Base-by-base conservation (phyloP, 1,284 basidiomycete species). In the Malassezia yamatoensis region DNA sequence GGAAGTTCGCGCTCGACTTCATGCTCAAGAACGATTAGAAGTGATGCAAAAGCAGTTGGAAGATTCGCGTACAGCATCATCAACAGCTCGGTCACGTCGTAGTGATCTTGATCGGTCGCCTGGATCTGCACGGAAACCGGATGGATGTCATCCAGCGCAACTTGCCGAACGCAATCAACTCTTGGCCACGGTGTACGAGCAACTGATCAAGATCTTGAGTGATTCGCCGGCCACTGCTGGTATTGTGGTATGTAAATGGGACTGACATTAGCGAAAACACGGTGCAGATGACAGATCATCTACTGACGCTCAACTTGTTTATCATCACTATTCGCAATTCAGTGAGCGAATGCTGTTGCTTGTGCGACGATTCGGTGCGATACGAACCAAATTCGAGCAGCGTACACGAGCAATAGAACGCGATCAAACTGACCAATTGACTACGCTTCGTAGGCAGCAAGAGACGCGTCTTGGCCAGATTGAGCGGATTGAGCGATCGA, bases 291-390 rank as follows among this genome's bases (percentile, higher is more conserved):
- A 40, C 7, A n/a, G 41, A 10, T 15, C 18, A 16, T 33, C 41
- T 41, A 13, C 61, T 58, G 55, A 73, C 67, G 56, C 54, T 7
- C 37, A 35, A 24, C 49, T 57, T 8, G 34, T 52, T 13, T 90
- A 88, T 74, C 88, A 87, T 34, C 93, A 94, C 78, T 96, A 96
- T 72, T 79, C 81, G 60, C 85, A 90, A 54, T 96, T 98, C 81
- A 88, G 91, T 65, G 90, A 96, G 75, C 89, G 88, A 62, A 81
- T 98, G n/a, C 84, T 94, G 67, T 83, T 83, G 0, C 83, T 90
- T 7, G 79, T 98, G 46, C 88, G 89, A 65, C 79, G 83, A 0
- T 82, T 96, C 55, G 85, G 83, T 45, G 83, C 87, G 59, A 85
- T 94, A 36, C 85, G 90, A 72, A 72, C 81, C 24, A 84, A 88